phyloP scores from a whole-genome alignment of 78 protist genomes.

The Chrysochromulina parva region DNA sequence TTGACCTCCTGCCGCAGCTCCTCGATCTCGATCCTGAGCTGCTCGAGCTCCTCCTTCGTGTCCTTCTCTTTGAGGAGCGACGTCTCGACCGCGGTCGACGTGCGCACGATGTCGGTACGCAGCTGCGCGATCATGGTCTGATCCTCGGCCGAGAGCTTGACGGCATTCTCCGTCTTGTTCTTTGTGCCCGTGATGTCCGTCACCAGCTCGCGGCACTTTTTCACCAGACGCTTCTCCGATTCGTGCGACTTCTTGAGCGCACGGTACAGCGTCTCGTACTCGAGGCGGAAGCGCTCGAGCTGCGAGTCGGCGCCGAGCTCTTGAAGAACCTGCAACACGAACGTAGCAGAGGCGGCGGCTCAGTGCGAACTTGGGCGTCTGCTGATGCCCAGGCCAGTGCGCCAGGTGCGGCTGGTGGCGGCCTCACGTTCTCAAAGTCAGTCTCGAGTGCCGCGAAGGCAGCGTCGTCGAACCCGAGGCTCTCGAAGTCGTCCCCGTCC shows the following conservation, averaged over 20 bases:
- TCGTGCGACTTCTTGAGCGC: constrained; percentile 84
- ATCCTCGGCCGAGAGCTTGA: constrained; percentile 75
- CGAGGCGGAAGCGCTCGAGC: constrained; percentile 78
- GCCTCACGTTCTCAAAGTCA: background rate
- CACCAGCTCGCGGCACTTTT: constrained; percentile 65
- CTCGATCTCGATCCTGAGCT: constrained; percentile 72
- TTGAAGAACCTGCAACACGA: constrained; percentile 38
- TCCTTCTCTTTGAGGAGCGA: constrained; percentile 80
- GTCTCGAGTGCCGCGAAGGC: background rate
- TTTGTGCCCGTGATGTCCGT: constrained; percentile 71
- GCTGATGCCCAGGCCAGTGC: no score
- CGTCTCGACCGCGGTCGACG: constrained; percentile 82
- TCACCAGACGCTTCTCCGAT: constrained; percentile 80
- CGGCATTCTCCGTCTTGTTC: constrained; percentile 68
- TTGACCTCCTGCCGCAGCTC: constrained; percentile 65
- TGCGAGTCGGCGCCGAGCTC: constrained; percentile 74
- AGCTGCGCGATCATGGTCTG: constrained; percentile 73
- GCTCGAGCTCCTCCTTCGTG: constrained; percentile 76
- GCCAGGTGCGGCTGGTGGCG: no score
- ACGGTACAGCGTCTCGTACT: constrained; percentile 75
- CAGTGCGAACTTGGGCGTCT: no score
- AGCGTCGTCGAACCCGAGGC: background rate
- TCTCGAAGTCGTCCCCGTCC: background rate
- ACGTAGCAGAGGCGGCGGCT: no score
- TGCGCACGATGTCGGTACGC: constrained; percentile 78